Percentiles rank a stretch among this genome's conserved stretches.
phyloP scores from a whole-genome alignment of 1,284 basidiomycete species.

The Trametes pubescens region DNA sequence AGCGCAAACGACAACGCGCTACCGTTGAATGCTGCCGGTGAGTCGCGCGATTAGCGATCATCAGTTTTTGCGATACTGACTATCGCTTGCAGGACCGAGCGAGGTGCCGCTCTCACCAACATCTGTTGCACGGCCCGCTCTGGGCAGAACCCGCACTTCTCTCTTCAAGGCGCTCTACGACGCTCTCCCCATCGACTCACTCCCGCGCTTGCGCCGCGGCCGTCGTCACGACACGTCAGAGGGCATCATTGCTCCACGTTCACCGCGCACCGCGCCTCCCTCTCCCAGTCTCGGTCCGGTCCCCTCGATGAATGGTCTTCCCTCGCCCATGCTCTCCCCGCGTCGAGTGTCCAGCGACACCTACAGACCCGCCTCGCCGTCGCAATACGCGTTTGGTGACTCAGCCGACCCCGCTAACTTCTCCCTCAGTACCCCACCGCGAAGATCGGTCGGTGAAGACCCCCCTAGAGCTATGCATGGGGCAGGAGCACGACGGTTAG shows the following conservation, averaged over 20 bases:
- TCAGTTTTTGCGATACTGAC: neutral
- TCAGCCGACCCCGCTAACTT: constrained; percentile 29
- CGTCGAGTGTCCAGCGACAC: constrained; percentile 35
- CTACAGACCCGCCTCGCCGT: constrained; percentile 23
- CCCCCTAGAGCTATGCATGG: constrained; percentile 17
- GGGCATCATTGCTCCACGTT: constrained; percentile 46
- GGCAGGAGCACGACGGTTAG: constrained; percentile 31
- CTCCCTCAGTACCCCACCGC: constrained; percentile 35
- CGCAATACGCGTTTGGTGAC: constrained; percentile 1
- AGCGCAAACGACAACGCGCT: constrained; percentile 96
- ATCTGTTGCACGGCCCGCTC: constrained; percentile 22
- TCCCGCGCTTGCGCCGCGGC: constrained; percentile 41
- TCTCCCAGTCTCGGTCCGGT: constrained; percentile 35
- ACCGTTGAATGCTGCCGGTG: constrained; percentile 56
- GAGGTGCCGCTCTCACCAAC: constrained; percentile 38
- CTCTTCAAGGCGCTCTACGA: constrained; percentile 46
- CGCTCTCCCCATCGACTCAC: constrained; percentile 38
- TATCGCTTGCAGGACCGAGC: constrained; percentile 7
- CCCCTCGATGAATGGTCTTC: constrained; percentile 35
- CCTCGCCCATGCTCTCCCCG: constrained; percentile 36
- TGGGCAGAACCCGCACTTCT: constrained; percentile 37
- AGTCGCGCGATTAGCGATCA: constrained; percentile 1
- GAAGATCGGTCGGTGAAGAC: constrained; percentile 27
- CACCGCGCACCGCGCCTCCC: constrained; percentile 31
- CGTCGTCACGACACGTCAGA: constrained; percentile 41